Base-by-base conservation (phyloP, 2,329 filamentous ascomycete species). In the Zymoseptoria tritici region DNA sequence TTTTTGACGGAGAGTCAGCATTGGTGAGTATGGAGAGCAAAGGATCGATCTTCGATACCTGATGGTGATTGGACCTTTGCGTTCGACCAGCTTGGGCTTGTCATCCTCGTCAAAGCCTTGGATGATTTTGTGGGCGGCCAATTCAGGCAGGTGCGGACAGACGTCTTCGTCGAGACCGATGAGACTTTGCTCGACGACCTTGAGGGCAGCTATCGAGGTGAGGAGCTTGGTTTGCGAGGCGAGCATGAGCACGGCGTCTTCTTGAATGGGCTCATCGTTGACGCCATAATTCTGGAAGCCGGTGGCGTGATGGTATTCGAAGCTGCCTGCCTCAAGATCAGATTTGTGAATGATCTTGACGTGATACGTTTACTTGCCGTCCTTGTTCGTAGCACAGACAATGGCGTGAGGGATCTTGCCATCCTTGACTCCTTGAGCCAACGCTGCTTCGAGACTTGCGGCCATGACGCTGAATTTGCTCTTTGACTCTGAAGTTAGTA, bases 161-260 rank as follows among this genome's bases (percentile, higher is more conserved):
- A 84, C 64, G 57, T 83, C 78, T 2, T 76, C 77, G 8, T 78
- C 75, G 0, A 85, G 72, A 1, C 67, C 67, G 0, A 84, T 65
- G 0, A 79, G 68, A 0, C 80, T 81, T 6, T 79, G 74, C 42
- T 85, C 82, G 1, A 85, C 80, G 52, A 80, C 78, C 59, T 83
- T 80, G n/a, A 85, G 66, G 1, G 77, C 77, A 2, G 81, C 78
- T 56, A 85, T 77, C 1, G 77, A 76, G 2, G 82, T 77, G 57
- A 83, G 62, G 2, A 85, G 69, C 57, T 79, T 79, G 11, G 76
- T 78, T 49, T 66, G 64, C 4, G 71, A 74, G 20, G 73, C 73
- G 2, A 74, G 67, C 55, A 68, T 65, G 53, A 73, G 64, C 7
- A 71, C 57, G 4, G 68, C 68, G 52, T 74, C 68, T 22, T 70